Evolutionary conservation across 2,329 filamentous ascomycete species (phyloP).

Genomic region (Microdochium bolleyi): DNA sequence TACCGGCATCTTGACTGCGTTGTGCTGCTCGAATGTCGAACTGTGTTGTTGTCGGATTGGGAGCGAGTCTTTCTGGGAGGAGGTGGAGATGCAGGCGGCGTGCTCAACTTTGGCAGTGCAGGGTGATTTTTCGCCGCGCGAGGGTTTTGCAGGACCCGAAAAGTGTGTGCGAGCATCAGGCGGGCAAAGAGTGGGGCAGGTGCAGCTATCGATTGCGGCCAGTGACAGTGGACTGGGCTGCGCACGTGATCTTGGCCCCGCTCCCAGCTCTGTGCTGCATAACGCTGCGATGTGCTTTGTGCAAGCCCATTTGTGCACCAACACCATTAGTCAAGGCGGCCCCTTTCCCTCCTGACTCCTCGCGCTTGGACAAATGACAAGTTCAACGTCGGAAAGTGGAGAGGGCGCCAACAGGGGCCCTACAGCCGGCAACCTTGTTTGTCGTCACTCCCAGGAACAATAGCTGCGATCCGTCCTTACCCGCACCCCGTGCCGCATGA

Average conservation of each 20-base stretch:
- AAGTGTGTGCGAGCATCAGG: slow-evolving; percentile 4
- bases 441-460: background rate
- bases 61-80: slow-evolving; percentile 9
- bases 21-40: slow-evolving; percentile 27
- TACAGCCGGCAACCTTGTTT: no score
- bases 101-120: slow-evolving; percentile 11
- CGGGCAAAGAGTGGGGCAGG: slow-evolving; percentile 1
- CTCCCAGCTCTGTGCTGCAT: background rate
- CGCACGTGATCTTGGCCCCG: background rate
- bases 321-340: no score
- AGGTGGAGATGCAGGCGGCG: slow-evolving; percentile 15
- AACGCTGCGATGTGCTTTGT: background rate
- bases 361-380: no score
- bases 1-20: slow-evolving; percentile 33
- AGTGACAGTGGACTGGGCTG: background rate
- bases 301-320: background rate
- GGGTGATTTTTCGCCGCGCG: slow-evolving; percentile 16
- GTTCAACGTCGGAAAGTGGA: background rate
- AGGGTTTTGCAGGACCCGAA: slow-evolving; percentile 17
- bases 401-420: background rate
- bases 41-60: slow-evolving; percentile 13
- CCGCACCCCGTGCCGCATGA: background rate
- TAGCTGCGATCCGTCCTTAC: background rate
- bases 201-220: background rate
- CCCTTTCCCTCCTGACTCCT: no score